Percentiles rank a stretch among this genome's conserved stretches.
Evolutionary conservation across 305 asterid genomes (phyloP).

Genomic region (Fraxinus greggii): DNA sequence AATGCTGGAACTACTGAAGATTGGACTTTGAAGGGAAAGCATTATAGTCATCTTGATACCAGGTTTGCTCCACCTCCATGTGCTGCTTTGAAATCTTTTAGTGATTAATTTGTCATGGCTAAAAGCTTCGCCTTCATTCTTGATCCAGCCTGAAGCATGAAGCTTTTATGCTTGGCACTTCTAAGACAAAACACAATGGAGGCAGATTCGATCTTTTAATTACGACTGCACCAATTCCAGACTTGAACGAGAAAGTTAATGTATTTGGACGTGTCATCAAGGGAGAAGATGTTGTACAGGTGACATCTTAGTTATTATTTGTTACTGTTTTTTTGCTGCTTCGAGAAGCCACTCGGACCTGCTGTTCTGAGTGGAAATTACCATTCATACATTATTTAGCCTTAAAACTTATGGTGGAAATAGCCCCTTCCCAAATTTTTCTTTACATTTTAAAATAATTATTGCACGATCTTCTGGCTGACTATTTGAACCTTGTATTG

Average conservation of each 20-base stretch:
- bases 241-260: conserved; percentile 52
- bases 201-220: conserved; percentile 55
- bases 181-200: conserved; percentile 46
- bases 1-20: conserved; percentile 66
- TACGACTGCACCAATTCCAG: conserved; percentile 74
- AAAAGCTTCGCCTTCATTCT: not conserved
- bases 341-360: not conserved
- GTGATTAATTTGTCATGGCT: not conserved
- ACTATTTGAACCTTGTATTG: not conserved
- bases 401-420: not conserved
- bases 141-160: conserved; percentile 38
- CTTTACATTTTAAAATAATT: not conserved
- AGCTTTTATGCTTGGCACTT: conserved; percentile 72
- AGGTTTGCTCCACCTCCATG: conserved; percentile 50
- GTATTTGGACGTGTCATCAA: conserved; percentile 68
- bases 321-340: not conserved
- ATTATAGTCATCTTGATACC: conserved; percentile 76
- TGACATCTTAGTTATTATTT: conserved; percentile 8
- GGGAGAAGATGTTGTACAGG: conserved; percentile 74
- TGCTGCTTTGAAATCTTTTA: not conserved
- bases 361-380: not conserved
- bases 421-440: not conserved
- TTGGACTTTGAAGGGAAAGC: conserved; percentile 90
- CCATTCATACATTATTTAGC: not conserved
- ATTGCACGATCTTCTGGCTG: not conserved